Evolutionary conservation across 768 basidiomycete species (phyloP).

Genomic region (Pleurotus sapidus): DNA sequence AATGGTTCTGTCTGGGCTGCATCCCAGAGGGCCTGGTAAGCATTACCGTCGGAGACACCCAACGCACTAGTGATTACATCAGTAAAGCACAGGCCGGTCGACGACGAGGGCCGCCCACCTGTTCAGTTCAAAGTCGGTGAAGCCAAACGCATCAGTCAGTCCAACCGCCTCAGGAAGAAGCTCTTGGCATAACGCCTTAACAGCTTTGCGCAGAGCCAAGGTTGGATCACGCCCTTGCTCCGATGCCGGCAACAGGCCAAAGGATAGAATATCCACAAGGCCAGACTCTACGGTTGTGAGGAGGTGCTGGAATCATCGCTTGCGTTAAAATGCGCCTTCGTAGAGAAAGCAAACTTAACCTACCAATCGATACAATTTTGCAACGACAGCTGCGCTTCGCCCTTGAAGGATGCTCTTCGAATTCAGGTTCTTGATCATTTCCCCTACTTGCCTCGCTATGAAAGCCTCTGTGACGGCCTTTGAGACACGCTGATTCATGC

Average conservation of each 20-base stretch:
- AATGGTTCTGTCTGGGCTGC: constrained; percentile 57
- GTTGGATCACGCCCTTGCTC: constrained; percentile 37
- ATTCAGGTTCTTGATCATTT: constrained; percentile 32
- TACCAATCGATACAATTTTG: constrained; percentile 43
- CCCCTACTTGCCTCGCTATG: constrained; percentile 51
- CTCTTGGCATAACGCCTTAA: constrained; percentile 44
- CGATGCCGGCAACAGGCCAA: constrained; percentile 30
- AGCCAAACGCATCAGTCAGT: constrained; percentile 70
- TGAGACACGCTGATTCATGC: constrained; percentile 53
- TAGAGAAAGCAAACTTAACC: constrained; percentile 12
- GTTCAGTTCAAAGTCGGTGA: constrained; percentile 73
- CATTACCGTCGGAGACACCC: constrained; percentile 60
- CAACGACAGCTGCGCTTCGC: constrained; percentile 24
- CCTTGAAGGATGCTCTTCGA: constrained; percentile 18
- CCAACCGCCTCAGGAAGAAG: constrained; percentile 65
- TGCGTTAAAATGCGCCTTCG: too few species aligned
- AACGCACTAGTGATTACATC: constrained; percentile 40
- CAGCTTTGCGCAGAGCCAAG: constrained; percentile 44
- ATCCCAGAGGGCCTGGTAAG: constrained; percentile 67
- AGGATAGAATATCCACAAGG: constrained; percentile 58
- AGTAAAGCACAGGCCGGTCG: neutral
- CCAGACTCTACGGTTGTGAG: constrained; percentile 53
- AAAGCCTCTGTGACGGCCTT: constrained; percentile 70
- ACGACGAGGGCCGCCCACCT: constrained; percentile 34
- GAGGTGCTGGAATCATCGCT: constrained; percentile 45